Evolutionary conservation across 805 yeast species (phyloP), one percentile per base, ranked within the genome.

Genomic region (Candida easanensis): DNA sequence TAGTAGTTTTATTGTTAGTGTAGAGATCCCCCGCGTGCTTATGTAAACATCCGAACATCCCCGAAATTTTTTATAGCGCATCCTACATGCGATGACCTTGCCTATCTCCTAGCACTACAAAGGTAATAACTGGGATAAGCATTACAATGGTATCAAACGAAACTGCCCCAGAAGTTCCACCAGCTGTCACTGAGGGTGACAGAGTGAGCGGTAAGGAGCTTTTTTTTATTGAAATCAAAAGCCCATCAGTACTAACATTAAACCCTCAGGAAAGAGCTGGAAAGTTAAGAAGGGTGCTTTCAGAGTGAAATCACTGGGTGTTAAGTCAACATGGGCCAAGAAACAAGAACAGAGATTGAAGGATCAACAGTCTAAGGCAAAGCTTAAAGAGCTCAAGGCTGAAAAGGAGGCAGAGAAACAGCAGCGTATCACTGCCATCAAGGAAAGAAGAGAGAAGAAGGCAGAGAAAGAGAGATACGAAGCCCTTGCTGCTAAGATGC

Each of bases 391-490:
- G 46, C 64, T 91, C 58, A 85, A 85, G 64, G 84, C 82, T 22
- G 97, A 88, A 53, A 88, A 89, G 64, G 81, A 77, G 52, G 71
- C 72, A 15, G 79, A 68, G 44, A 79, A 74, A 56, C 70, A 74
- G 50, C 74, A 67, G 20, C 74, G 74, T 50, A 66, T 81, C 36
- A 76, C 74, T 20, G 78, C 72, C 18, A 61, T 81, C 41, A 87
- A 82, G 69, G 87, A 83, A 53, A 82, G 86, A 65, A 77, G 84
- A 59, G 89, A 82, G 54, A 77, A 79, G 63, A 84, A 84, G 71
- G 97, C 77, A 45, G 99, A 91, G 64, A 80, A 79, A 64, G 97
- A 91, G 62, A 78, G 99, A 56, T 87, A 82, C 60, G 95, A 85
- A 58, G 73, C 72, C 59, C 62, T 91, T 61, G 93, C 96, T 11